phyloP scores from a whole-genome alignment of 1,284 basidiomycete species.

The Pseudozyma tsukubaensis region DNA sequence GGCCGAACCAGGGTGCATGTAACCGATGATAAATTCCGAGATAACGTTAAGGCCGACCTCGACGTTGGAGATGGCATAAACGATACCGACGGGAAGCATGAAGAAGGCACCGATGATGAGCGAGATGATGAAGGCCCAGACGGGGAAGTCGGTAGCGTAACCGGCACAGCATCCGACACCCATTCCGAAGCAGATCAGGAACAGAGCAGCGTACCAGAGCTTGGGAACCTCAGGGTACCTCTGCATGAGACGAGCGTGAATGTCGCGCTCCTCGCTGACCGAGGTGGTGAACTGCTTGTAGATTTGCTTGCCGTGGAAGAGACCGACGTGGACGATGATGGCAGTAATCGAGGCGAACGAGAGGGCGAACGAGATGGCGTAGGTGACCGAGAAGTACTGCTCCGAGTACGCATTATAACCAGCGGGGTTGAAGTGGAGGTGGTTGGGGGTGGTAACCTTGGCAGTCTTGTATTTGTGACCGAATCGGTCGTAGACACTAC shows the following conservation, averaged over 20 bases:
- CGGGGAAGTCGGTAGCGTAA: conserved; percentile 78
- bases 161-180: conserved; percentile 78
- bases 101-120: conserved; percentile 74
- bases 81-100: conserved; percentile 79
- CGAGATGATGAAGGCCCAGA: conserved; percentile 78
- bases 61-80: conserved; percentile 86
- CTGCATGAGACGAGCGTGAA: conserved; percentile 86
- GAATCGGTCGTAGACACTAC: conserved; percentile 58
- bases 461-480: conserved; percentile 49
- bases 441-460: conserved; percentile 37
- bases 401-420: conserved; percentile 61
- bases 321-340: conserved; percentile 76
- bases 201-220: conserved; percentile 72
- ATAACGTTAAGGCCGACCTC: conserved; percentile 76
- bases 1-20: conserved; percentile 80
- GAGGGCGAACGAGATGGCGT: conserved; percentile 74
- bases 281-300: conserved; percentile 44
- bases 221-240: conserved; percentile 80
- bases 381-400: conserved; percentile 74
- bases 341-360: conserved; percentile 80
- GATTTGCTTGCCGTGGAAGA: conserved; percentile 62
- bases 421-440: conserved; percentile 42
- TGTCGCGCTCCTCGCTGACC: conserved; percentile 78
- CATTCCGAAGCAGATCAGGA: conserved; percentile 75
- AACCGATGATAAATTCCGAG: conserved; percentile 81